Evolutionary conservation across 345 rosid genomes (phyloP), one percentile per base, ranked within the genome.

Genomic region (Eucalyptus virginea): DNA sequence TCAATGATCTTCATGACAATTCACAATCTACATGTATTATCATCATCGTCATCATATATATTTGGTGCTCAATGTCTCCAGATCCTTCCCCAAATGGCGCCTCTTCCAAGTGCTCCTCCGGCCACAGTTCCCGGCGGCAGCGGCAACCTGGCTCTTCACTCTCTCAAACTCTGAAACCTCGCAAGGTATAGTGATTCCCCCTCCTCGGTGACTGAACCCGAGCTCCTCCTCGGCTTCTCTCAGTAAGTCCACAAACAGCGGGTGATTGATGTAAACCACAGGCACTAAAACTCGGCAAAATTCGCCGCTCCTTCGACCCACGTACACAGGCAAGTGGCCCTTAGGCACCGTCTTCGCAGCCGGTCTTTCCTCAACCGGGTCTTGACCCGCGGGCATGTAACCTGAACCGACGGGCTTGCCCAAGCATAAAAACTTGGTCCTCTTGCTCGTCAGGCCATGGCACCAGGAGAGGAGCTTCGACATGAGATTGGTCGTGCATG

Each of bases 181-280:
- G 92, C 99, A 96, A 89, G 98, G 98, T 32, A 97, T 96, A 34
- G 96, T 95, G 86, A 97, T 95, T 26, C 98, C 98, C 3, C 99
- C 98, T 87, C 92, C 77, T n/a, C 21, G 89, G 77, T 95, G 99
- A 52, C 91, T 67, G 65, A 94, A 96, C 32, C 98, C 99, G 44
- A 93, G 94, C 90, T 95, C 98, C 90, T 93, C 90, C 86, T 96
- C 97, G 3, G 98, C 95, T 58, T 93, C 95, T 89, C 89, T 94
- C 80, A 97, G 90, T 19, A 96, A 90, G 90, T 94, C 93, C 60
- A 96, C 93, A 87, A 97, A 97, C 91, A 97, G 86, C 86, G 99
- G 99, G 90, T 97, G 99, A 90, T 97, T 97, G 85, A 94, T 92
- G 91, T 96, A 94, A 86, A 96, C 92, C 49, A 97, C 95, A 2